Percentiles rank a stretch among this genome's conserved stretches.
These are phyloP conservation scores for Colletotrichum acutatum DNA, from an alignment of 2,329 filamentous ascomycete genomes.

Conservation along the genomic window DNA sequence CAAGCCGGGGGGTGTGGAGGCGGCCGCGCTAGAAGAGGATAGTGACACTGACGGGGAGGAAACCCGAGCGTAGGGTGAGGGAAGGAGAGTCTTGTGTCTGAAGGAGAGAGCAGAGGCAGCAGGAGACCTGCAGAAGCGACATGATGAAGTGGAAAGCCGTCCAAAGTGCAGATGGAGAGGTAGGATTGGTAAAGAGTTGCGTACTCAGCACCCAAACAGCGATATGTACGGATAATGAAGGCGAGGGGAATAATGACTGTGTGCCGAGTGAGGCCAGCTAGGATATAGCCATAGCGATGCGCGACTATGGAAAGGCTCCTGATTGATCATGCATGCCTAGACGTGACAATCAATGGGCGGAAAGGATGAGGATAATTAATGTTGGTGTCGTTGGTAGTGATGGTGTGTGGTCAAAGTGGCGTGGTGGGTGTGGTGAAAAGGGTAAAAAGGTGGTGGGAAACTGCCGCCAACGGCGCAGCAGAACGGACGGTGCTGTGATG, in stretches of 20 bases:
- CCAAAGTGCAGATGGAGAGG: neutral
- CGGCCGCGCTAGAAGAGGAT: neutral
- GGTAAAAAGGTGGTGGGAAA: neutral
- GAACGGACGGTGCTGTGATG: neutral
- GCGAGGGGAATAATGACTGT: neutral
- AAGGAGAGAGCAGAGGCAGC: neutral
- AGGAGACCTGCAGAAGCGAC: neutral
- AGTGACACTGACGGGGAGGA: neutral
- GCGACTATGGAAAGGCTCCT: slow-evolving; percentile 10
- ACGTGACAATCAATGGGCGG: neutral
- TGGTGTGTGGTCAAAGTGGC: neutral
- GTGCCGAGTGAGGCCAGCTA: neutral
- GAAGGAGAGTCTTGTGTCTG: neutral
- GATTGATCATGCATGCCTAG: slow-evolving; percentile 3
- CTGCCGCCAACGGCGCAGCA: neutral
- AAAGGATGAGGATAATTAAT: neutral
- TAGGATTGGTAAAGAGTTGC: neutral
- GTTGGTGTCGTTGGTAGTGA: neutral
- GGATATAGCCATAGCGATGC: neutral
- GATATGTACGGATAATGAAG: neutral
- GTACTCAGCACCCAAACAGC: neutral
- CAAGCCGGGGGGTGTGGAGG: slow-evolving; percentile 12
- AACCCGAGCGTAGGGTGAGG: neutral
- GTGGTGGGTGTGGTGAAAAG: neutral
- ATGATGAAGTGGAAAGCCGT: neutral